These are phyloP conservation scores for Aspergillus intermedius DNA, from an alignment of 2,329 filamentous ascomycete species.

Conservation along the genomic window DNA sequence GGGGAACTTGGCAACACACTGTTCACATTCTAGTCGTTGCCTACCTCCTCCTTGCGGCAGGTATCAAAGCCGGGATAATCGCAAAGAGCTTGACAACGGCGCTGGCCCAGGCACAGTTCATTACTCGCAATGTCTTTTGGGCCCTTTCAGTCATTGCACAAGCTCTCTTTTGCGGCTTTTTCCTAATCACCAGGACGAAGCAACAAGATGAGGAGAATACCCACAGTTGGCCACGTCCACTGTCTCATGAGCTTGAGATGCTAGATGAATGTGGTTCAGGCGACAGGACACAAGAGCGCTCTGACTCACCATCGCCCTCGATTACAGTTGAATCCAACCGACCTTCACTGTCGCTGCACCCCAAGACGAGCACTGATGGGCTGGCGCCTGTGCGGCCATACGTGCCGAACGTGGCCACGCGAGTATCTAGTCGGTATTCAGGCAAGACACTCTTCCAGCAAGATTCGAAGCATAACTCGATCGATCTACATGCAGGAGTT, in stretches of 20 bases:
- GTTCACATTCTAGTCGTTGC: conserved; percentile 13
- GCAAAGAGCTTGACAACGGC: conserved; percentile 13
- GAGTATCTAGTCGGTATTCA: conserved; percentile 25
- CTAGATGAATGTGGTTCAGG: not conserved
- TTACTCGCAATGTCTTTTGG: conserved; percentile 33
- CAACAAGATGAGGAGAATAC: not conserved
- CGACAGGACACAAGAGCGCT: not conserved
- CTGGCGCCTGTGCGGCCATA: conserved; percentile 11
- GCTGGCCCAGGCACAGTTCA: conserved; percentile 15
- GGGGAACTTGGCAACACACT: conserved; percentile 11
- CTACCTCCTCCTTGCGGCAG: conserved; percentile 23
- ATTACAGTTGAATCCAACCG: conserved; percentile 10
- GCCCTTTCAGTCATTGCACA: conserved; percentile 26
- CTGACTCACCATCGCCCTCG: not conserved
- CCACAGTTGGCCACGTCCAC: conserved; percentile 16
- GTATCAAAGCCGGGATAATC: conserved; percentile 22
- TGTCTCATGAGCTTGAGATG: conserved; percentile 19
- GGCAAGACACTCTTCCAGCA: conserved; percentile 23
- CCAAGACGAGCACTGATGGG: conserved; percentile 9
- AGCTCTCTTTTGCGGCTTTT: conserved; percentile 23
- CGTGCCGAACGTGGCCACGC: conserved; percentile 21
- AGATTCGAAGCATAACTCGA: conserved; percentile 16
- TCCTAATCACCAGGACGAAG: conserved; percentile 14
- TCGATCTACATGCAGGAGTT: conserved; percentile 16
- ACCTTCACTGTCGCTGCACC: conserved; percentile 8